Base-by-base conservation (phyloP, 2,329 filamentous ascomycete genomes). In the Pseudopyricularia cyperi region DNA sequence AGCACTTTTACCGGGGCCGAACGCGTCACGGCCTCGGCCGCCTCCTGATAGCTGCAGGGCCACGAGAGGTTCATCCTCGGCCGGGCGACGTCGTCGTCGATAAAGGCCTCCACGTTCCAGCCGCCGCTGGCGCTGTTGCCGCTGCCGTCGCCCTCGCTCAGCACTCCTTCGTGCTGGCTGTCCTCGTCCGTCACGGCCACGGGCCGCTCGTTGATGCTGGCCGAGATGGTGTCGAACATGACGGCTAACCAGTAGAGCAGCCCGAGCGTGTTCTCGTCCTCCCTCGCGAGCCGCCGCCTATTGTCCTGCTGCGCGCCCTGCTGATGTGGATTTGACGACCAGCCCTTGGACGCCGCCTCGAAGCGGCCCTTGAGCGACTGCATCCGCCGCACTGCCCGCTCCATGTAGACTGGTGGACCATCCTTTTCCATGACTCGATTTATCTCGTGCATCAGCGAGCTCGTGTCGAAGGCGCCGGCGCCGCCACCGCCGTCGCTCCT, bases 1-100 rank as follows among this genome's bases (percentile, higher is more conserved):
- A 81, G 65, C 2, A 82, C 76, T 59, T 81, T 81, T 53, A 80
- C 73, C 0, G 77, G 76, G 2, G 75, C 74, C 3, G 77, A 73
- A 53, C 75, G 70, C 14, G 71, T 71, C 2, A 81, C 67, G 2
- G 71, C 62, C 22, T 70, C 63, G 3, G 74, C 68, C 1, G 77
- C 75, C 7, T 69, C 66, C n/a, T 75, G 69, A 54, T 75, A 73
- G 0, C 74, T 67, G 58, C 76, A 80, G 4, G 77, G 78, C 74
- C 76, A 80, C 3, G 39, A 24, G 8, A 22, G 22, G 14, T 22
- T 19, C 39, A 44, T 26, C 22, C 17, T 9, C 7, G 39, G 39
- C 47, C 69, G 67, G 7, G 67, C 50, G 5, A 56, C 56, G 44
- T 59, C 58, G 53, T 65, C 66, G 37, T 66, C 62, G 14, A 68